phyloP scores from a whole-genome alignment of 768 basidiomycete species.

The Serendipita sp. region DNA sequence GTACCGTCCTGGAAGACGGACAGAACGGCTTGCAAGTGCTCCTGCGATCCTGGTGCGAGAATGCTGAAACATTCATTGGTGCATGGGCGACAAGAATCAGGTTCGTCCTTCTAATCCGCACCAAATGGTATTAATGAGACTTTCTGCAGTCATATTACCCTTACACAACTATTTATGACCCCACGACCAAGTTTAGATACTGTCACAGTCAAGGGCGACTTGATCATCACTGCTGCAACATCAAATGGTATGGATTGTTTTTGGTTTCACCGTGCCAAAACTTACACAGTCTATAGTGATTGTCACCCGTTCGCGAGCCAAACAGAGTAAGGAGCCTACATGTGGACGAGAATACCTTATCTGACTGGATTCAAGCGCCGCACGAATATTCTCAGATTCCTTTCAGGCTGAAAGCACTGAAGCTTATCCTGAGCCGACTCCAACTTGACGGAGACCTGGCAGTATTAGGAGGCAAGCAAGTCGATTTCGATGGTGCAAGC shows the following conservation, averaged over 20 bases:
- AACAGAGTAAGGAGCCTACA: constrained; percentile 42
- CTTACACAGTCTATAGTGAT: constrained; percentile 42
- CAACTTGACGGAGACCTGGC: constrained; percentile 64
- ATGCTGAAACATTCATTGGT: constrained; percentile 85
- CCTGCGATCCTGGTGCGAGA: constrained; percentile 89
- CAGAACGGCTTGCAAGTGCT: constrained; percentile 68
- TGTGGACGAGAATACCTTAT: constrained; percentile 8
- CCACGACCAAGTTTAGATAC: constrained; percentile 49
- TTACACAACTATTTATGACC: constrained; percentile 55
- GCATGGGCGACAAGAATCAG: constrained; percentile 82
- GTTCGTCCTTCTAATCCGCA: constrained; percentile 15
- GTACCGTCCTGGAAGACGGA: constrained; percentile 29
- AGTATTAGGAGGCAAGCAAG: constrained; percentile 38
- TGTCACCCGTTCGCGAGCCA: constrained; percentile 89
- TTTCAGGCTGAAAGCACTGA: constrained; percentile 87
- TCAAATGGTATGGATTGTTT: constrained; percentile 48
- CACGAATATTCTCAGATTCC: constrained; percentile 71
- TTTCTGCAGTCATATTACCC: constrained; percentile 44
- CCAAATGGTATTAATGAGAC: neutral
- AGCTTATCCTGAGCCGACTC: constrained; percentile 72
- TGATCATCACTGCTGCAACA: constrained; percentile 68
- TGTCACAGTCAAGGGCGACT: constrained; percentile 77
- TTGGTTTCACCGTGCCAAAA: neutral
- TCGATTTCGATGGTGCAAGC: constrained; percentile 49
- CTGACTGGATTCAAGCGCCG: constrained; percentile 38